Evolutionary conservation across 306 rosid genomes (phyloP), one percentile per base, ranked within the genome.

Genomic region (Dicorynia guianensis): DNA sequence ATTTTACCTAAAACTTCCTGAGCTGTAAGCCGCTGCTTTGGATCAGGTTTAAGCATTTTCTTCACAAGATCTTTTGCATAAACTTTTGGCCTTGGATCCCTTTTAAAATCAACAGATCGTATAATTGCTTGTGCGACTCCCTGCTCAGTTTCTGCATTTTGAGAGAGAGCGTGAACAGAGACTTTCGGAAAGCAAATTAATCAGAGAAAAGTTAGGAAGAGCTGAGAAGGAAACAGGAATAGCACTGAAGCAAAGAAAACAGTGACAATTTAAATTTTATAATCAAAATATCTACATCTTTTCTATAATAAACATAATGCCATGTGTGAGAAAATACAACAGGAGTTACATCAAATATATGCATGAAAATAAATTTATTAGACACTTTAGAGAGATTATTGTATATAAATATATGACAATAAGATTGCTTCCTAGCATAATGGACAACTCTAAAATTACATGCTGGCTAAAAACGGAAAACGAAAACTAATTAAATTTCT

Each of bases 81-180:
- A 85, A 96, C 98, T 84, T 81, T 89, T 34, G 98, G 97, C 99
- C 99, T 92, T 59, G 99, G 99, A 10, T 96, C 99, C 81, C 93
- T 89, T 81, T 79, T 96, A 81, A 96, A 96, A 79, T 96, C 93
- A 62, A 92, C 89, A 25, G 99, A 96, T 62, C 93, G 84, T 63
- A 96, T 96, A 64, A 96, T 96, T 79, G 99, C 98, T 72, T 92
- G 97, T 36, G 99, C 99, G 73, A 96, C 96, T 73, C 99, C 99
- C 82, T 96, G 98, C 81, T 96, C 99, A 79, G 99, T 96, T 89
- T 96, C 99, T 96, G 86, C 89, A 81, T 72, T 66, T 56, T 15
- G 75, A 72, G 65, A 57, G 30, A 38, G 44, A 69, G 77, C 14
- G 42, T 76, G 70, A 79, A 76, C 33, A 63, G 40, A 69, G 42